A percentile compares a stretch with the other conserved stretches of the same genome.
Evolutionary conservation across 768 basidiomycete genomes (phyloP).

Genomic region (Tulasnella sp.): DNA sequence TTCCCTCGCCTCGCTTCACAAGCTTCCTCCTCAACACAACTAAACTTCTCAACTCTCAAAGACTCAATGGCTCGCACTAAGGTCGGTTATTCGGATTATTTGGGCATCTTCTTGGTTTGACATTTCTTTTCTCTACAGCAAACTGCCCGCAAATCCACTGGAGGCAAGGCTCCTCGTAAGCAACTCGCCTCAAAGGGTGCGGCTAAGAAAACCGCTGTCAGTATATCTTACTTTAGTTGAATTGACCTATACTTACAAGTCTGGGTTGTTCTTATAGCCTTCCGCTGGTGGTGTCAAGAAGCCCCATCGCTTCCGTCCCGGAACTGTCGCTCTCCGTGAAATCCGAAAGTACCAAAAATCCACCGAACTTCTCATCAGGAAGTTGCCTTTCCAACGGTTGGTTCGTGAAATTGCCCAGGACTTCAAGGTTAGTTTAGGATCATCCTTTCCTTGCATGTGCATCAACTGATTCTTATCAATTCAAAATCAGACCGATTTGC

Average conservation of each 20-base stretch:
- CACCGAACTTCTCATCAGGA: slow-evolving; percentile 96
- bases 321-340: slow-evolving; percentile 99
- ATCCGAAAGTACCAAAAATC: slow-evolving; percentile 98
- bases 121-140: slow-evolving; percentile 51
- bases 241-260: no score
- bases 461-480: not conserved
- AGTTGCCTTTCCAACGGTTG: slow-evolving; percentile 98
- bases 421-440: slow-evolving; percentile 55
- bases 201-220: slow-evolving; percentile 41
- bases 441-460: slow-evolving; percentile 2
- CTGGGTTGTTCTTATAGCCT: no score
- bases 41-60: no score
- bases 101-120: no score
- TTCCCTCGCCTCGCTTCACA: no score
- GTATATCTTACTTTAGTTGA: slow-evolving; percentile 26
- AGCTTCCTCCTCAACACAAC: no score
- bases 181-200: slow-evolving; percentile 90
- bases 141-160: slow-evolving; percentile 98
- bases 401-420: slow-evolving; percentile 96
- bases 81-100: no score
- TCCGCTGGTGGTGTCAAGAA: slow-evolving; percentile 98
- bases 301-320: slow-evolving; percentile 74
- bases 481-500: slow-evolving; percentile 56
- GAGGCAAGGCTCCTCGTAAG: slow-evolving; percentile 88
- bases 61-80: no score